Evolutionary conservation across 306 rosid species (phyloP).

Genomic region (Cicer bijugum): DNA sequence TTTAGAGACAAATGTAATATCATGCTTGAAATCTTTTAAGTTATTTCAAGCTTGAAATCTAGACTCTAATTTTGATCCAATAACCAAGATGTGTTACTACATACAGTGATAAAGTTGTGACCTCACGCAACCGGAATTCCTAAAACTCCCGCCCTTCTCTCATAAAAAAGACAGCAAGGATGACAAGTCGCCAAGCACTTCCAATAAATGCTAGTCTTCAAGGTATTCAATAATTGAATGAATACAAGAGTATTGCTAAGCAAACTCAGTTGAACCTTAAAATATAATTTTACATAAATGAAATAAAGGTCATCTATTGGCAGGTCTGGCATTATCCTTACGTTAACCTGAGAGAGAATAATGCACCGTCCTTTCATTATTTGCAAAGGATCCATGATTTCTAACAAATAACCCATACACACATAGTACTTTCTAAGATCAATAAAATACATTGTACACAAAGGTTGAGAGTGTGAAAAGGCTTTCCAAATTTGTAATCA

Average conservation of each 20-base stretch:
- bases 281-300: not conserved
- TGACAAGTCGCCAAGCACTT: not conserved
- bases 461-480: not conserved
- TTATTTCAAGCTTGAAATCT: too few species aligned
- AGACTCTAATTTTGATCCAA: too few species aligned
- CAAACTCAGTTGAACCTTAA: not conserved
- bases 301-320: not conserved
- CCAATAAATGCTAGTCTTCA: not conserved
- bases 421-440: not conserved
- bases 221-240: slow-evolving; percentile 5
- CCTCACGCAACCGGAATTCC: too few species aligned
- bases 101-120: too few species aligned
- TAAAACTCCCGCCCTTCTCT: too few species aligned
- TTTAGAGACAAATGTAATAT: too few species aligned
- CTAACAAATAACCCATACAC: slow-evolving; percentile 3
- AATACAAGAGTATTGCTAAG: not conserved
- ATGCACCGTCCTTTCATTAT: not conserved
- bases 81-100: too few species aligned
- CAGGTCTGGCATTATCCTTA: not conserved
- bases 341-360: not conserved
- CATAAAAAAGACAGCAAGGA: too few species aligned
- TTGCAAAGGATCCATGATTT: slow-evolving; percentile 9
- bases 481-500: not conserved
- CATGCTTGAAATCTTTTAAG: too few species aligned
- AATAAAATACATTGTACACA: not conserved